Percentiles rank a stretch among this genome's conserved stretches.
phyloP scores from a whole-genome alignment of 1,284 basidiomycete genomes.

The Neonothopanus nambi region DNA sequence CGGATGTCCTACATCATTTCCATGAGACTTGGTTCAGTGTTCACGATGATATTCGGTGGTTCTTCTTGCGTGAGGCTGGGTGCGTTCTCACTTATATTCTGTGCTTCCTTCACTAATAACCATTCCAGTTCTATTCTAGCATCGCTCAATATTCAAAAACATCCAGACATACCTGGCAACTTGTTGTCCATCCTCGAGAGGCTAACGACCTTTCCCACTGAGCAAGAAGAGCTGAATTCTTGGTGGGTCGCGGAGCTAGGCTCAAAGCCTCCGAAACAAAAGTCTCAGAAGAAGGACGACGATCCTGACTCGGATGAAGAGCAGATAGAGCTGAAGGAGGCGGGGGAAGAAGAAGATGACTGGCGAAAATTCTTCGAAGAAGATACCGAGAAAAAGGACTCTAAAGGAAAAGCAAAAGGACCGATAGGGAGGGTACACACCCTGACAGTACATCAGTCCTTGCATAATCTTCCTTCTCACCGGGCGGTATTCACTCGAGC shows the following conservation, averaged over 20 bases:
- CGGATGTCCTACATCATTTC: slow-evolving; percentile 66
- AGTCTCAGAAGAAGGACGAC: slow-evolving; percentile 34
- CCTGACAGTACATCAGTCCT: slow-evolving; percentile 71
- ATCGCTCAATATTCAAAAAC: slow-evolving; percentile 11
- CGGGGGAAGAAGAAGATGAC: slow-evolving; percentile 57
- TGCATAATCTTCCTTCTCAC: slow-evolving; percentile 75
- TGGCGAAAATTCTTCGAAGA: slow-evolving; percentile 85
- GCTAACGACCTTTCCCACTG: slow-evolving; percentile 82
- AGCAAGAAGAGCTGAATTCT: slow-evolving; percentile 72
- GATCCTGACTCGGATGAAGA: slow-evolving; percentile 38
- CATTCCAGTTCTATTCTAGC: neutral
- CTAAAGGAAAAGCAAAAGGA: slow-evolving; percentile 30
- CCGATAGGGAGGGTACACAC: slow-evolving; percentile 53
- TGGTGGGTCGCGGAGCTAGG: slow-evolving; percentile 86
- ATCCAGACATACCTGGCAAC: slow-evolving; percentile 56
- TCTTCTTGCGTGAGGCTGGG: slow-evolving; percentile 86
- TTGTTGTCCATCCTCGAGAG: slow-evolving; percentile 77
- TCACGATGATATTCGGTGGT: slow-evolving; percentile 91
- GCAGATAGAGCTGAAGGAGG: slow-evolving; percentile 18
- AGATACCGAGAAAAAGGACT: slow-evolving; percentile 37
- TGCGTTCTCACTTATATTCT: slow-evolving; percentile 37
- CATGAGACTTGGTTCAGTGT: slow-evolving; percentile 74
- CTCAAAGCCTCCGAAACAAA: slow-evolving; percentile 55
- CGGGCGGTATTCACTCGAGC: slow-evolving; percentile 75
- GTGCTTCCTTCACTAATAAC: neutral